phyloP scores from a whole-genome alignment of 2,329 filamentous ascomycete species.

The Trichophyton rubrum region DNA sequence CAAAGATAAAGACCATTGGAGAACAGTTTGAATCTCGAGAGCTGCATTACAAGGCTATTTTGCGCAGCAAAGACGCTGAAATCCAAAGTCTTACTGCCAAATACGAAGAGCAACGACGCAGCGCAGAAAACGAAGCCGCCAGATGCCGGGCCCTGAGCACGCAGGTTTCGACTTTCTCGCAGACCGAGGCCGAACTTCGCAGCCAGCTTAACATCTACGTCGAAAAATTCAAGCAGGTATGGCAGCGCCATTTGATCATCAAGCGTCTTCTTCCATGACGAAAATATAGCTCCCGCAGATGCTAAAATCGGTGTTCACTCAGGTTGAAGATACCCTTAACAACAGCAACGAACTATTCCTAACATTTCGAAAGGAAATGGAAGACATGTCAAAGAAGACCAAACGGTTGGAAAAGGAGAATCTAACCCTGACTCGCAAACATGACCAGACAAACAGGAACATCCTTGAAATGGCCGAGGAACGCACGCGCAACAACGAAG shows the following conservation, averaged over 20 bases:
- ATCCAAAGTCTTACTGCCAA: constrained; percentile 83
- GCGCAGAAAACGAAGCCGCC: constrained; percentile 65
- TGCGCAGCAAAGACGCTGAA: constrained; percentile 90
- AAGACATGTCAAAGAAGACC: constrained; percentile 99
- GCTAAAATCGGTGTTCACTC: constrained; percentile 14
- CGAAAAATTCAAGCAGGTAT: constrained; percentile 98
- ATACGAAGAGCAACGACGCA: constrained; percentile 80
- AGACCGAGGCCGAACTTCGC: constrained; percentile 84
- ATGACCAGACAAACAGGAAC: constrained; percentile 84
- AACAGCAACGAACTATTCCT: constrained; percentile 96
- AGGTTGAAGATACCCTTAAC: constrained; percentile 98
- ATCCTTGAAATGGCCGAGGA: constrained; percentile 97
- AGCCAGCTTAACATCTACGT: constrained; percentile 97
- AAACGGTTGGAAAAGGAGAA: constrained; percentile 96
- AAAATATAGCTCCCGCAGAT: not conserved
- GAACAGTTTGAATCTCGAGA: constrained; percentile 96
- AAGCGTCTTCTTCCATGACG: not conserved
- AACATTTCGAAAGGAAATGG: constrained; percentile 97
- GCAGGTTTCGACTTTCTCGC: constrained; percentile 89
- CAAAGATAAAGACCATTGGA: constrained; percentile 82
- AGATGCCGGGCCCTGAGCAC: constrained; percentile 75
- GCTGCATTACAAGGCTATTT: constrained; percentile 79
- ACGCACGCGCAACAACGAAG: constrained; percentile 60
- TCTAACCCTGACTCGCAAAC: constrained; percentile 76
- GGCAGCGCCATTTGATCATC: constrained; percentile 17